Conservation (phyloP, 345 rosid genomes). For the Pelargonium nanum region DNA sequence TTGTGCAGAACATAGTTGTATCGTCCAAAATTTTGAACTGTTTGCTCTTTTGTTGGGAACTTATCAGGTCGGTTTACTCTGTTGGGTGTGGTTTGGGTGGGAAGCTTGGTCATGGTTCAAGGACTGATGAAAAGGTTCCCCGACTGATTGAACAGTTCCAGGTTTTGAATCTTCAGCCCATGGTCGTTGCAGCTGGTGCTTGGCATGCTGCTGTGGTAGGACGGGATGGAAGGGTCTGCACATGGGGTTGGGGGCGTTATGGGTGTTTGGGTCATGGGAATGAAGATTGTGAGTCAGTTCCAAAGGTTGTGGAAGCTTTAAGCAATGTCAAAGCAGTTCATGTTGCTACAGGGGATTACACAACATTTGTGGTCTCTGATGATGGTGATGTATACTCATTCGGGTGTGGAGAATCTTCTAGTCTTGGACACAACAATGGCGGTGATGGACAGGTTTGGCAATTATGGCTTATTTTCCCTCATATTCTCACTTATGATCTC, state of each 20-base stretch:
- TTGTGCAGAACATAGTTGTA: background rate
- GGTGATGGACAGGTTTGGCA: slow-evolving; percentile 52
- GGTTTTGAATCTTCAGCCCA: slow-evolving; percentile 63
- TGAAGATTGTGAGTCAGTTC: slow-evolving; percentile 66
- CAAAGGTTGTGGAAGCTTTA: slow-evolving; percentile 74
- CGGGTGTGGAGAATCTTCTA: slow-evolving; percentile 87
- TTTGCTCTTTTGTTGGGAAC: slow-evolving; percentile 9
- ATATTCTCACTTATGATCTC: too few relatives aligned
- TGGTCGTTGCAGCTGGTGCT: slow-evolving; percentile 86
- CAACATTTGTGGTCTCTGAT: slow-evolving; percentile 84
- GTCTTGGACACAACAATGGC: slow-evolving; percentile 66
- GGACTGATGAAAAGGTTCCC: slow-evolving; percentile 71
- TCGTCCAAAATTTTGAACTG: background rate
- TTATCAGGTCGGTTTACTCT: slow-evolving; percentile 79
- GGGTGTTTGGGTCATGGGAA: slow-evolving; percentile 96
- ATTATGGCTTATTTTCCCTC: background rate
- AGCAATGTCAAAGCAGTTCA: slow-evolving; percentile 65
- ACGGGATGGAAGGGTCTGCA: slow-evolving; percentile 81
- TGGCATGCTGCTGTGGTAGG: slow-evolving; percentile 99
- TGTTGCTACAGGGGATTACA: slow-evolving; percentile 85
- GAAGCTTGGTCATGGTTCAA: slow-evolving; percentile 86
- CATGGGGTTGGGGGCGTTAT: slow-evolving; percentile 97
- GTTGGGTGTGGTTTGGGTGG: slow-evolving; percentile 99
- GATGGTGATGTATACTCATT: slow-evolving; percentile 90
- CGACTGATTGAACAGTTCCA: slow-evolving; percentile 74